Evolutionary conservation across 441 rosid species (phyloP), one percentile per base, ranked within the genome.

Genomic region (Breynia disticha): DNA sequence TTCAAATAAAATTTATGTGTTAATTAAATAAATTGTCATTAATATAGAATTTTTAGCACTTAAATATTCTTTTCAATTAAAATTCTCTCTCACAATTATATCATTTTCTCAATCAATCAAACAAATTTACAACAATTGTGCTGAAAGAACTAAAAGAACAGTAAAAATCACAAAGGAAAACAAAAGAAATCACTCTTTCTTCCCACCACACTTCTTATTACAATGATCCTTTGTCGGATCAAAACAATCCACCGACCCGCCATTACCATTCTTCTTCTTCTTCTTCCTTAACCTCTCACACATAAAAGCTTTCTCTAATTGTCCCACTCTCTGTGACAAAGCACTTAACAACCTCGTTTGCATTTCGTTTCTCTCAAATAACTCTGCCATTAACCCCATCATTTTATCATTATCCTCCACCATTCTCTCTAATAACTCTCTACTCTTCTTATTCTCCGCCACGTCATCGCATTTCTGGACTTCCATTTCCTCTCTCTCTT

Each of bases 371-470:
- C 63, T 74, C 78, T 77, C 78, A 11, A 72, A 57, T 50, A 81
- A 28, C 45, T 67, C 67, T 12, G 59, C 54, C 86, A 81, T 76
- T 69, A 79, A 0, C 12, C 69, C 62, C 81, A 81, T 72, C 79
- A 84, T 75, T 61, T 57, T 84, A 66, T 67, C 72, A 17, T 79
- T 81, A 2, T 83, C 87, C 66, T 75, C 78, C 69, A 68, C 13
- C 75, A 79, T 77, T 65, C 63, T 81, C 68, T 68, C 71, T 62
- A 81, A 20, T 50, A 74, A 11, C 53, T 72, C 71, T 50, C 55
- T 49, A 14, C 46, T 75, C 68, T 38, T 61, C 28, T 5, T 3
- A 5, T 46, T 43, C 52, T 46, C 71, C 2, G 45, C 67, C 11
- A n/a, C n/a, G n/a, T n/a, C n/a, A n/a, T n/a, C n/a, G n/a, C n/a